A percentile compares a stretch with the other conserved stretches of the same genome.
phyloP scores from a whole-genome alignment of 176 grass and related monocot genomes.

The Ampelocalamus luodianensis region DNA sequence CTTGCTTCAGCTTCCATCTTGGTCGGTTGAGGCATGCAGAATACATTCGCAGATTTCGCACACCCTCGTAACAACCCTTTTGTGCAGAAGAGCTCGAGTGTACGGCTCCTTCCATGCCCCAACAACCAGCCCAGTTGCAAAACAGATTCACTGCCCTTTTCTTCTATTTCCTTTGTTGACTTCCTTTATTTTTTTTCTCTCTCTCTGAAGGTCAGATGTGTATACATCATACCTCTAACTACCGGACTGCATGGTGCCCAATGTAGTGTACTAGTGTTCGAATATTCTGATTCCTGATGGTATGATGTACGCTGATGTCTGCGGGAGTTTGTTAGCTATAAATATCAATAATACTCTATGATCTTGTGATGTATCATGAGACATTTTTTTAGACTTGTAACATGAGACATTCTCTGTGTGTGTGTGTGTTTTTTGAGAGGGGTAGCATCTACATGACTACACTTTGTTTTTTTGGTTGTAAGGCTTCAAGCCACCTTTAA shows the following conservation, averaged over 20 bases:
- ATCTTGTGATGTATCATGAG: no score
- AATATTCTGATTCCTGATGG: not conserved
- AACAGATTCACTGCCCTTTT: not conserved
- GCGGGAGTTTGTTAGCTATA: not conserved
- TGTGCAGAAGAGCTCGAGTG: conserved; percentile 7
- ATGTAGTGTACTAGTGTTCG: not conserved
- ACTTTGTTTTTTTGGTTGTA: no score
- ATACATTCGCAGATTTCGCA: conserved; percentile 14
- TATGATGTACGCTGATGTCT: not conserved
- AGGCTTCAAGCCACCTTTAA: no score
- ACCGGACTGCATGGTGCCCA: conserved; percentile 12
- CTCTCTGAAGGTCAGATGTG: not conserved
- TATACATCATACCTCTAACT: not conserved
- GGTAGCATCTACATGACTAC: no score
- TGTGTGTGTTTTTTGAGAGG: no score
- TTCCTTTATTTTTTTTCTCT: not conserved
- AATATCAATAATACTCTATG: not conserved
- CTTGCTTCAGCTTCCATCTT: conserved; percentile 38
- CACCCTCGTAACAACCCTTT: conserved; percentile 28
- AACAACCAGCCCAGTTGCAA: not conserved
- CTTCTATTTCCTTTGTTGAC: not conserved
- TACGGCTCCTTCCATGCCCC: conserved; percentile 2
- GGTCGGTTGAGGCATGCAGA: conserved; percentile 37
- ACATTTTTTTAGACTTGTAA: no score
- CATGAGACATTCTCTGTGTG: no score